Evolutionary conservation across 257 asterid genomes (phyloP), one percentile per base, ranked within the genome.

Genomic region (Thymus mandschuricus): DNA sequence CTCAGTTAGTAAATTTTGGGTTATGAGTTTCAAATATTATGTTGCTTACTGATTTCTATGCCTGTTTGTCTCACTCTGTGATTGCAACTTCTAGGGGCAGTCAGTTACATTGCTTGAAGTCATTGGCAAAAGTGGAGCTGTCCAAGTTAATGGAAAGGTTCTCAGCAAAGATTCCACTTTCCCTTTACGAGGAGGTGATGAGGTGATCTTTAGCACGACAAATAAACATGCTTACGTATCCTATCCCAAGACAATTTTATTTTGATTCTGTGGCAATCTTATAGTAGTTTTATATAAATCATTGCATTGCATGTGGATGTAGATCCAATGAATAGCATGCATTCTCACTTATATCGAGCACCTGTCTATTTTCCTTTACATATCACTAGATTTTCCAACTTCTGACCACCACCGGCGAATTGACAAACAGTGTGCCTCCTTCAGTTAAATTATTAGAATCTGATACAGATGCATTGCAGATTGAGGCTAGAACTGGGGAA

Each of bases 181-280:
- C 81, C 81, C 85, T 68, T 80, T 93, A 60, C 82, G 76, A 68
- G 95, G 83, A 76, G 97, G 98, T 35, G 97, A 90, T 78, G 96
- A 93, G 81, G 89, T 93, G 86, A 83, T 88, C 45, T 90, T 93
- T 71, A 77, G 89, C 86, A 87, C 86, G 3, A 79, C 89, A 31
- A 89, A 80, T 28, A 78, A 75, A 75, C 95, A 93, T 83, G 89
- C 92, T 68, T 93, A 93, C 71, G 97, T 93, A 92, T 92, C 98
- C 97, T 86, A 76, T 74, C n/a, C 6, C 81, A 4, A 40, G 60
- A 57, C 8, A 46, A 54, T 38, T 73, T 60, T 43, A 41, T 73
- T 72, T 50, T 66, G 52, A 52, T 6, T 56, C 48, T 59, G 70
- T 31, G 3, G 33, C 33, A 6, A 7, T 45, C 15, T 56, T 31